A percentile compares a stretch with the other conserved stretches of the same genome.
These are phyloP conservation scores for Neurospora intermedia DNA, from an alignment of 495 filamentous ascomycete genomes.

Conservation along the genomic window DNA sequence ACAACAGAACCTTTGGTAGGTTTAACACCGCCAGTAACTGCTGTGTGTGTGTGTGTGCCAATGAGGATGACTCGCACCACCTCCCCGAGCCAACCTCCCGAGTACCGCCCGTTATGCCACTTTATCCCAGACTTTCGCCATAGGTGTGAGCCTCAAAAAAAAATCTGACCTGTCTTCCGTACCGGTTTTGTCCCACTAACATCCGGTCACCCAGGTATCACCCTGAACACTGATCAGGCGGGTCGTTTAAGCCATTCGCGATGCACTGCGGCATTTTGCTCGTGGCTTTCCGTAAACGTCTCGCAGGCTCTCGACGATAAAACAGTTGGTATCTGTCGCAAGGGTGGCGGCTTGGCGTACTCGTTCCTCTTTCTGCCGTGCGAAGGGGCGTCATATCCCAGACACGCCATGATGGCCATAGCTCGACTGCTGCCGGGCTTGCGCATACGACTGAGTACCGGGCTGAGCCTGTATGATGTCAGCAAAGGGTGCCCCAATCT, in stretches of 20 bases:
- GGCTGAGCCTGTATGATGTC: conserved; percentile 19
- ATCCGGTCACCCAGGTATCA: conserved; percentile 23
- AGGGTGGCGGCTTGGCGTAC: conserved; percentile 3
- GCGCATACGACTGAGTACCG: conserved; percentile 16
- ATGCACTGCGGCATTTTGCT: not conserved
- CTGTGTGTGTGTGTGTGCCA: not conserved
- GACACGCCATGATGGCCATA: conserved; percentile 30
- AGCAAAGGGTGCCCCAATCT: conserved; percentile 13
- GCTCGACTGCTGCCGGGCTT: conserved; percentile 27
- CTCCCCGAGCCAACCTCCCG: not conserved
- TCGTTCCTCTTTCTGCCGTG: not conserved
- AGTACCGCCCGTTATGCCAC: not conserved
- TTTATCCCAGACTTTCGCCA: not conserved
- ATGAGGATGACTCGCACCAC: not conserved
- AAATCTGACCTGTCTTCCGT: conserved; percentile 11
- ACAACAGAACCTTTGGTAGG: not conserved
- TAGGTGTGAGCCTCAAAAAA: not conserved
- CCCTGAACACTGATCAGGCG: conserved; percentile 25
- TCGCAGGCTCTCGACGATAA: not conserved
- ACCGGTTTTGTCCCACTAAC: not conserved
- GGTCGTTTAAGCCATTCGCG: not conserved
- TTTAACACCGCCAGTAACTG: not conserved
- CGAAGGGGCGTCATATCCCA: conserved; percentile 11
- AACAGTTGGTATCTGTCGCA: not conserved
- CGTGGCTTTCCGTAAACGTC: not conserved